phyloP scores from a whole-genome alignment of 2,329 filamentous ascomycete genomes.

The Dryadomyces sulphureus region DNA sequence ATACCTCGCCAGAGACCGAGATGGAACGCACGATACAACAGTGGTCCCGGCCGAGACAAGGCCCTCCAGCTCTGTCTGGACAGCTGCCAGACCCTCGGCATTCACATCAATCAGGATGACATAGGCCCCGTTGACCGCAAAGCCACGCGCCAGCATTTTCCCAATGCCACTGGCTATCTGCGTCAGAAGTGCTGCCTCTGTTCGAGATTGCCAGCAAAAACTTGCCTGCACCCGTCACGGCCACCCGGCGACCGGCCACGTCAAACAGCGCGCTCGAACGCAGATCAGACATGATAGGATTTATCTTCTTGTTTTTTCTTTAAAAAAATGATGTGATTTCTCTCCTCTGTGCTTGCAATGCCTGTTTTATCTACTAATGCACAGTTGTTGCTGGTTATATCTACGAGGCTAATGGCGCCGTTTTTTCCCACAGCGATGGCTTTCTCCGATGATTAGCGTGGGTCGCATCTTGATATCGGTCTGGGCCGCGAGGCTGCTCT shows the following conservation, averaged over 20 bases:
- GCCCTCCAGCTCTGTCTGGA: neutral
- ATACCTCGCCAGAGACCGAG: no score
- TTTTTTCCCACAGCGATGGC: neutral
- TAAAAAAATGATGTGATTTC: no score
- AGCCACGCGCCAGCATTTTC: conserved; percentile 10
- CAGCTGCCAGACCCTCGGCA: conserved; percentile 4
- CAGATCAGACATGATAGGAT: no score
- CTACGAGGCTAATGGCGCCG: neutral
- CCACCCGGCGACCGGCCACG: neutral
- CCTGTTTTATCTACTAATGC: no score
- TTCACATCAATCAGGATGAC: conserved; percentile 11
- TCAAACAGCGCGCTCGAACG: neutral
- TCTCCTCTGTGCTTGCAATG: no score
- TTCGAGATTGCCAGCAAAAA: no score
- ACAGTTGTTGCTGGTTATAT: neutral
- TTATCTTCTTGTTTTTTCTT: no score
- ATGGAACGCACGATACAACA: neutral
- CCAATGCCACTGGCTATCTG: conserved; percentile 9
- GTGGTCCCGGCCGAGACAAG: neutral
- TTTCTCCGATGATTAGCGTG: neutral
- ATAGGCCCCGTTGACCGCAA: conserved; percentile 10
- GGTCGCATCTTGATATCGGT: no score
- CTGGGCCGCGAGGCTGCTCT: no score
- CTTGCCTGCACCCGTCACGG: conserved; percentile 12
- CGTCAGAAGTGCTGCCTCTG: neutral